Evolutionary conservation across 768 basidiomycete genomes (phyloP).

Genomic region (Ephemerocybe angulata): DNA sequence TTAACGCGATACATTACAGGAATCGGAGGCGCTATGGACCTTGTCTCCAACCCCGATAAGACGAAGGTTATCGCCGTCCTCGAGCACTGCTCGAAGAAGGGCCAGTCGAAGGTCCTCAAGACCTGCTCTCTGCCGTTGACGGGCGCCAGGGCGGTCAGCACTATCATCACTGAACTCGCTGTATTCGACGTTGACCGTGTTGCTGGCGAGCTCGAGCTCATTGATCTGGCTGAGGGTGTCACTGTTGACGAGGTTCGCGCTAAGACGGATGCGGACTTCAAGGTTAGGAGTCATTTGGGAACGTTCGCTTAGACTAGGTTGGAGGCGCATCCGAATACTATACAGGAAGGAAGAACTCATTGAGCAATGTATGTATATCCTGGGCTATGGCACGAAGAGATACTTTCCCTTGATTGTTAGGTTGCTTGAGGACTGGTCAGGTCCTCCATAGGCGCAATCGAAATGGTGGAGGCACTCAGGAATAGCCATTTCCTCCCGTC

Average conservation of each 20-base stretch:
- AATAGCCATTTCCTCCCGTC: too few relatives aligned
- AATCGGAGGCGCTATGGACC: constrained; percentile 95
- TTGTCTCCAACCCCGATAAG: constrained; percentile 93
- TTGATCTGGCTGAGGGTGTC: constrained; percentile 81
- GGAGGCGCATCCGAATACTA: too few relatives aligned
- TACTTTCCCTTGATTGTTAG: too few relatives aligned
- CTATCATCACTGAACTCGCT: constrained; percentile 89
- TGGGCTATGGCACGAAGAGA: too few relatives aligned
- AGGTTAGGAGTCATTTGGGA: constrained; percentile 49
- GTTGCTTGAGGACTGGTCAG: too few relatives aligned
- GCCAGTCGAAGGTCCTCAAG: constrained; percentile 82
- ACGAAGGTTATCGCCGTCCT: constrained; percentile 89
- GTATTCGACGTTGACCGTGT: constrained; percentile 86
- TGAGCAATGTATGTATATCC: too few relatives aligned
- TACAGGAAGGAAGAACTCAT: too few relatives aligned
- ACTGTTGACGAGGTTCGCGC: constrained; percentile 78
- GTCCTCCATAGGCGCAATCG: too few relatives aligned
- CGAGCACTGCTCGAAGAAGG: constrained; percentile 90
- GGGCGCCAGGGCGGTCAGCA: constrained; percentile 82
- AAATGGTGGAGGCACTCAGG: too few relatives aligned
- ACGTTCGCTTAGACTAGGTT: constrained; percentile 24
- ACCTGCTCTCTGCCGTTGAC: constrained; percentile 84
- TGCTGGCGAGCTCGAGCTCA: constrained; percentile 67
- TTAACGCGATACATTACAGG: constrained; percentile 40
- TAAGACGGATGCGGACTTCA: constrained; percentile 86